Percentiles rank a stretch among this genome's conserved stretches.
Evolutionary conservation across 2,329 filamentous ascomycete species (phyloP).

Genomic region (Hymenoscyphus linearis): DNA sequence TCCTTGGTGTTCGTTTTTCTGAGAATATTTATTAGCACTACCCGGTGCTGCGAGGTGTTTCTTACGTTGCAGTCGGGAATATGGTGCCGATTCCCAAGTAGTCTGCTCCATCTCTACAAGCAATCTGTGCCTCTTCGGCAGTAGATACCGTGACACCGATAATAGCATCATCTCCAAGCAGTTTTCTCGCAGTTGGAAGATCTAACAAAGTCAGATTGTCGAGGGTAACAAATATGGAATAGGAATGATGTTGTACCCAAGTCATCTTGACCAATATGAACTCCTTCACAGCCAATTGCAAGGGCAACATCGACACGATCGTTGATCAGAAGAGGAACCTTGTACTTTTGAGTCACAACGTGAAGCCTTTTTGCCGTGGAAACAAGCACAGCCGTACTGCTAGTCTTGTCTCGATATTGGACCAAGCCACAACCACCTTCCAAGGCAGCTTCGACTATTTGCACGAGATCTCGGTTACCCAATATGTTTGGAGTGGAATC

Average conservation of each 20-base stretch:
- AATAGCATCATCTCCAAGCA: slow-evolving; percentile 73
- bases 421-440: slow-evolving; percentile 79
- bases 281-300: slow-evolving; percentile 81
- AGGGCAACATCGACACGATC: slow-evolving; percentile 86
- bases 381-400: slow-evolving; percentile 67
- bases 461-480: slow-evolving; percentile 60
- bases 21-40: slow-evolving; percentile 12
- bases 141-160: slow-evolving; percentile 85
- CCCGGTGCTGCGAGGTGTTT: neutral
- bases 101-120: slow-evolving; percentile 72
- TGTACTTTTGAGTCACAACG: slow-evolving; percentile 57
- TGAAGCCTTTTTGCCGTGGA: slow-evolving; percentile 68
- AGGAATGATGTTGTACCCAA: slow-evolving; percentile 49
- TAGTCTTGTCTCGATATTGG: slow-evolving; percentile 84
- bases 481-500: slow-evolving; percentile 87
- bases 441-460: slow-evolving; percentile 71
- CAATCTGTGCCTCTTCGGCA: slow-evolving; percentile 64
- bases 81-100: slow-evolving; percentile 91
- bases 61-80: slow-evolving; percentile 74
- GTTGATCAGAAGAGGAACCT: slow-evolving; percentile 83
- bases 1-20: slow-evolving; percentile 84
- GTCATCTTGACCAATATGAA: slow-evolving; percentile 94
- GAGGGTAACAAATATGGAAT: neutral
- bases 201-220: slow-evolving; percentile 37
- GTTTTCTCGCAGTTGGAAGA: slow-evolving; percentile 57